Percentiles rank a stretch among this genome's conserved stretches.
phyloP scores from a whole-genome alignment of 805 yeast species.

The Ogataea saltuana region DNA sequence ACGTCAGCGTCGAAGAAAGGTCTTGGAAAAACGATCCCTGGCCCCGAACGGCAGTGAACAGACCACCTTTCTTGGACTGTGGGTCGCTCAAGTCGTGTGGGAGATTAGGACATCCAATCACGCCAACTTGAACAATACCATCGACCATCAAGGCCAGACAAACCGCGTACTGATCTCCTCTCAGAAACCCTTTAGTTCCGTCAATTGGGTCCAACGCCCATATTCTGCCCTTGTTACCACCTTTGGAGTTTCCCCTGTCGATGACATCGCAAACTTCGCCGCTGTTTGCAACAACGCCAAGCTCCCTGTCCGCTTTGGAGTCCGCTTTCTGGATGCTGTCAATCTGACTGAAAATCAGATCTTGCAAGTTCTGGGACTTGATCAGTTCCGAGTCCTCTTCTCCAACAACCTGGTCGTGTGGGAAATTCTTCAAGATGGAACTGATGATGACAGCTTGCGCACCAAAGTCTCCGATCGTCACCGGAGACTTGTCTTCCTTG shows the following conservation, averaged over 20 bases:
- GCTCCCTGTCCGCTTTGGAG: slow-evolving; percentile 27
- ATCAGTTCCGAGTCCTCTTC: slow-evolving; percentile 86
- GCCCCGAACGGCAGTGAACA: slow-evolving; percentile 68
- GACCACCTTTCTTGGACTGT: slow-evolving; percentile 60
- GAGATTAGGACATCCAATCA: slow-evolving; percentile 94
- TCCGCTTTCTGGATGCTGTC: slow-evolving; percentile 52
- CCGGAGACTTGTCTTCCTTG: slow-evolving; percentile 90
- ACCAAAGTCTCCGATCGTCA: slow-evolving; percentile 94
- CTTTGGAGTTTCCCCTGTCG: slow-evolving; percentile 77
- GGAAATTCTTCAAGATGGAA: slow-evolving; percentile 77
- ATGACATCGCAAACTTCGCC: slow-evolving; percentile 62
- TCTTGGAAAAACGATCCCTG: slow-evolving; percentile 64
- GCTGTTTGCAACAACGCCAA: slow-evolving; percentile 46
- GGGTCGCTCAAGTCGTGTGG: slow-evolving; percentile 46
- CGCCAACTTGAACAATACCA: slow-evolving; percentile 84
- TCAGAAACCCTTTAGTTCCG: slow-evolving; percentile 93
- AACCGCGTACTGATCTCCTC: slow-evolving; percentile 97
- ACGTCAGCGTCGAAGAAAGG: slow-evolving; percentile 38
- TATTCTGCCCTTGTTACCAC: slow-evolving; percentile 77
- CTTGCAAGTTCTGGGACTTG: slow-evolving; percentile 50
- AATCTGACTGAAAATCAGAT: slow-evolving; percentile 61
- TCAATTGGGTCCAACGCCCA: slow-evolving; percentile 99
- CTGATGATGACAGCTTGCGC: slow-evolving; percentile 92
- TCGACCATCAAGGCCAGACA: slow-evolving; percentile 88
- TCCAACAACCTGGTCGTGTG: slow-evolving; percentile 84